A percentile compares a stretch with the other conserved stretches of the same genome.
Evolutionary conservation across 768 basidiomycete species (phyloP).

Genomic region (Trichaptum fuscoviolaceum): DNA sequence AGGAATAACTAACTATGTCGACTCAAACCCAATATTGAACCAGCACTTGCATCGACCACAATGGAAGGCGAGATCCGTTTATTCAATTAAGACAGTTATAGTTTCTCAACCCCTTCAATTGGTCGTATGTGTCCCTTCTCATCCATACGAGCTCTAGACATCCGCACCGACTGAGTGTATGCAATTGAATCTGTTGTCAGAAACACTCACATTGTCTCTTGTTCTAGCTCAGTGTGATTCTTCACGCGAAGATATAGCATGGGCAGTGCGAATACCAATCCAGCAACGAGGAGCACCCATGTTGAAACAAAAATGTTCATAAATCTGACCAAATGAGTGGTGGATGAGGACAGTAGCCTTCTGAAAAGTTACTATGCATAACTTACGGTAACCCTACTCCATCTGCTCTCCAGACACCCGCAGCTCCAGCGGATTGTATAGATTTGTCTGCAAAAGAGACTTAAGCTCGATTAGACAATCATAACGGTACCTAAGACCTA

Average conservation of each 20-base stretch:
- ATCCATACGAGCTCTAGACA: slow-evolving; percentile 19
- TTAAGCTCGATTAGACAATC: slow-evolving; percentile 3
- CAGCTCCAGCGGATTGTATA: slow-evolving; percentile 72
- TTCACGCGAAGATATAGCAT: slow-evolving; percentile 71
- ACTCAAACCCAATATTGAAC: too few species aligned
- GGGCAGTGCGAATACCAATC: slow-evolving; percentile 59
- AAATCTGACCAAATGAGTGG: slow-evolving; percentile 28
- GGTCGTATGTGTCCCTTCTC: slow-evolving; percentile 17
- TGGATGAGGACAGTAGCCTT: neutral
- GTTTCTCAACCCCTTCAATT: slow-evolving; percentile 6
- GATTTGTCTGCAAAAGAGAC: slow-evolving; percentile 48
- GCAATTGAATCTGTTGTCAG: neutral
- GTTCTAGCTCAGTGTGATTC: slow-evolving; percentile 48
- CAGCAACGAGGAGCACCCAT: slow-evolving; percentile 61
- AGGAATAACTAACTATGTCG: too few species aligned
- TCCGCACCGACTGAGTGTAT: neutral
- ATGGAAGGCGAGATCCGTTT: too few species aligned
- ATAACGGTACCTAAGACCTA: slow-evolving; percentile 31
- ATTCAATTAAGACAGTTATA: neutral
- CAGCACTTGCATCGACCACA: too few species aligned
- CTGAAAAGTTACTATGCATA: slow-evolving; percentile 4
- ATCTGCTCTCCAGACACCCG: slow-evolving; percentile 69
- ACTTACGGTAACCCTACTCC: slow-evolving; percentile 56
- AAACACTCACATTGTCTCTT: slow-evolving; percentile 47
- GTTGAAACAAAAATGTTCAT: slow-evolving; percentile 72